These are phyloP conservation scores for Dryas octopetala DNA, from an alignment of 306 rosid species.

Conservation along the genomic window DNA sequence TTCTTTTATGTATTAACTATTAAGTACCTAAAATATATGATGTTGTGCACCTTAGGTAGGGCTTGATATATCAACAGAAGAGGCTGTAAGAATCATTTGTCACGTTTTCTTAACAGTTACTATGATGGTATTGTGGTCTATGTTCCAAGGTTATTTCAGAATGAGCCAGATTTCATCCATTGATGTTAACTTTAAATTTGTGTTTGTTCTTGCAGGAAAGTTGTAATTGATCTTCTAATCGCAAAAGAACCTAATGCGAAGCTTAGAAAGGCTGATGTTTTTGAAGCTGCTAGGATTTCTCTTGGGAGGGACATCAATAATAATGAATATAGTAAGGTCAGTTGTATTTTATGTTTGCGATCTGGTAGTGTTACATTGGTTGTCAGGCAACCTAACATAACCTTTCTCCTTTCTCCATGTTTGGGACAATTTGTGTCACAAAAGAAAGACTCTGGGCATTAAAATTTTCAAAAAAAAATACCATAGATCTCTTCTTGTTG, in stretches of 20 bases:
- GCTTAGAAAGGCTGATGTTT: constrained; percentile 69
- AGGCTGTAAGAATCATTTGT: background rate
- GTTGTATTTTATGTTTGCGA: constrained; percentile 3
- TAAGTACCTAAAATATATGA: background rate
- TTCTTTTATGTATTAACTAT: constrained; percentile 2
- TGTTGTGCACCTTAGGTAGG: background rate
- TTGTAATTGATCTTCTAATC: constrained; percentile 71
- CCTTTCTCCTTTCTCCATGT: background rate
- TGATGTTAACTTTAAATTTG: constrained; percentile 9
- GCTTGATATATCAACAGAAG: background rate
- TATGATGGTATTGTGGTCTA: background rate
- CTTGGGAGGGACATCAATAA: constrained; percentile 57
- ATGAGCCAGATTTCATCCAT: background rate
- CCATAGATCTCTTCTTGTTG: background rate
- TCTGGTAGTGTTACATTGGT: background rate
- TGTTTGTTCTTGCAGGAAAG: constrained; percentile 56
- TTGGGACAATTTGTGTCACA: background rate
- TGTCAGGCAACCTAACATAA: background rate
- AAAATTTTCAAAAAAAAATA: too few relatives aligned
- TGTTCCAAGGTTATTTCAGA: background rate
- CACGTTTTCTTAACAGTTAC: background rate
- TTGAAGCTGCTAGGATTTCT: constrained; percentile 57
- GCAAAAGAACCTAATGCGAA: constrained; percentile 56
- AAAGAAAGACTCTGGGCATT: background rate
- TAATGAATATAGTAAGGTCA: constrained; percentile 78